These are phyloP conservation scores for Coemansia sp. DNA, from an alignment of 192 early-diverging fungal genomes.

Conservation along the genomic window DNA sequence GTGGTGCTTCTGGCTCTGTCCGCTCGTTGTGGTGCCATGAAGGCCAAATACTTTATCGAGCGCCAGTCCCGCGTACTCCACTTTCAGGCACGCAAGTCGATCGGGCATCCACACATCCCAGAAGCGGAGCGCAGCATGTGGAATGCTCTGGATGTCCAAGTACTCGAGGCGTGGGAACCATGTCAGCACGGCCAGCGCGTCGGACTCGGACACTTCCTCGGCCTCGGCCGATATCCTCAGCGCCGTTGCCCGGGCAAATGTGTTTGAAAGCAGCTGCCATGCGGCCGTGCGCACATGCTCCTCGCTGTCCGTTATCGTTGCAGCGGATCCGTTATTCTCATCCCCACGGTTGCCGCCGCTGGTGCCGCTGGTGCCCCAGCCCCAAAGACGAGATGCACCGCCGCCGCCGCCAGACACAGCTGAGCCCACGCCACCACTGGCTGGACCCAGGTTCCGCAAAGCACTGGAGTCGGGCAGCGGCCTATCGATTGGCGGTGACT, in stretches of 20 bases:
- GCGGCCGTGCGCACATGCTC: slow-evolving; percentile 28
- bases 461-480: neutral
- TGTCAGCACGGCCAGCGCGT: slow-evolving; percentile 46
- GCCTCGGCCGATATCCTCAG: slow-evolving; percentile 46
- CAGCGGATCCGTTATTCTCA: neutral
- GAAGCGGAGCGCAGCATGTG: slow-evolving; percentile 33
- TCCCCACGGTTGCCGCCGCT: neutral
- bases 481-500: neutral
- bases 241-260: slow-evolving; percentile 46
- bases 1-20: too few relatives aligned
- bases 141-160: slow-evolving; percentile 45
- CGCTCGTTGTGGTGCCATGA: neutral
- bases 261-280: slow-evolving; percentile 41
- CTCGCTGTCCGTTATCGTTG: slow-evolving; percentile 2
- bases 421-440: neutral
- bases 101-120: slow-evolving; percentile 37
- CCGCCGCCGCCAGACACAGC: neutral
- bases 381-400: slow-evolving; percentile 15
- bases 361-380: slow-evolving; percentile 7
- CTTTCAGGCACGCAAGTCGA: slow-evolving; percentile 19
- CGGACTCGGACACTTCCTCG: slow-evolving; percentile 39
- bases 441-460: neutral
- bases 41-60: slow-evolving; percentile 16
- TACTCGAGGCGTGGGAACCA: slow-evolving; percentile 53
- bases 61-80: slow-evolving; percentile 41